Evolutionary conservation across 176 grass and related monocot genomes (phyloP), one percentile per base, ranked within the genome.

Genomic region (Cymbopogon citratus): DNA sequence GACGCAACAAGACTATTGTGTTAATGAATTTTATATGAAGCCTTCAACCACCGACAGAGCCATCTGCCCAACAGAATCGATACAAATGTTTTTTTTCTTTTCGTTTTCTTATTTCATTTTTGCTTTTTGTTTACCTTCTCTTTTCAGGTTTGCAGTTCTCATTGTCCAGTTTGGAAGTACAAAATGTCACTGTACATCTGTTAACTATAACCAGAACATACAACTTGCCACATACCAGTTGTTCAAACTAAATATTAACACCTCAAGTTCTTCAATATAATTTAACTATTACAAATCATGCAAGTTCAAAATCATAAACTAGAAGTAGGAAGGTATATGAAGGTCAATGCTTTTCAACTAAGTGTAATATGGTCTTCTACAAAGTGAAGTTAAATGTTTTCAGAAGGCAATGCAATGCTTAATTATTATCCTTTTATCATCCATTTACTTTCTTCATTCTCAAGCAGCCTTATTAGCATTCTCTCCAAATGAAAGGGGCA

Each of bases 11-110:
- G 64, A 38, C 35, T 60, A 66, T 35, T 19, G 6, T 33, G 9
- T 71, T 51, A 29, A 71, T 69, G 78, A 61, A 7, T 69, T 74
- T 63, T 38, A 81, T 69, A 69, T 69, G 43, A 69, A 76, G 18
- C 34, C 44, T 73, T 36, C 59, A 21, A 25, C 56, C 33, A 63
- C 71, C 63, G 15, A 70, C 40, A 64, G 33, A 63, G 41, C 31
- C 66, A 41, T 66, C 74, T 66, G 74, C 80, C 28, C 14, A 46
- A 76, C 46, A n/a, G 31, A 75, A 26, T 6, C 63, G 35, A n/a
- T 61, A 52, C 19, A 46, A 24, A 77, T 25, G 6, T 59, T 51
- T 68, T 31, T 3, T 5, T 59, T 51, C 57, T 31, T 3, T 5
- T 24, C 0, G n/a, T 41, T 67, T 68, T 63, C 12, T 36, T 77